These are phyloP conservation scores for Teratosphaeria viscida DNA, from an alignment of 2,329 filamentous ascomycete genomes.

Conservation along the genomic window DNA sequence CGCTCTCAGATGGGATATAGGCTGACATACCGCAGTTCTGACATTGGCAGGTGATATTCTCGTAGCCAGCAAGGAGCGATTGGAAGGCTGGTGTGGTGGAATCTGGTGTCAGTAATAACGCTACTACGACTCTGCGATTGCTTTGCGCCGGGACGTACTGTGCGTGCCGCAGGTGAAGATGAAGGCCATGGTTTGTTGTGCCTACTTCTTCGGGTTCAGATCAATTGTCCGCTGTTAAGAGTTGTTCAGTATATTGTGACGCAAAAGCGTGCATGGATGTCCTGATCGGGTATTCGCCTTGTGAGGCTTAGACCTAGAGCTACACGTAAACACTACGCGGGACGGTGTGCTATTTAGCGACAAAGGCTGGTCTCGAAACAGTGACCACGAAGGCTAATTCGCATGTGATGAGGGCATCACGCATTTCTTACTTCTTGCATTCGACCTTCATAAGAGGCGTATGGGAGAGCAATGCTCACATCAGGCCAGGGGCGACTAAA, in stretches of 20 bases:
- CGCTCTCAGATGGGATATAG: too few relatives aligned
- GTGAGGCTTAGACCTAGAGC: background rate
- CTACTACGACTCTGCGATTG: background rate
- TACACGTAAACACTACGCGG: background rate
- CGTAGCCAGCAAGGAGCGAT: slow-evolving; percentile 35
- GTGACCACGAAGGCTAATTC: background rate
- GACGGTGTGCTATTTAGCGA: background rate
- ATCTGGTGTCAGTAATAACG: background rate
- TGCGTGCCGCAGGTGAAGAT: slow-evolving; percentile 43
- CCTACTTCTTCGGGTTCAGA: background rate
- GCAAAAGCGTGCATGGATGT: background rate
- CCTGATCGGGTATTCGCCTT: background rate
- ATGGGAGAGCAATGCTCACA: too few relatives aligned
- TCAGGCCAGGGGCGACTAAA: too few relatives aligned
- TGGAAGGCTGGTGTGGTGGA: slow-evolving; percentile 32
- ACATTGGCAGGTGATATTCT: slow-evolving; percentile 41
- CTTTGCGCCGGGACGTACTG: slow-evolving; percentile 23
- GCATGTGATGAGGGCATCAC: background rate
- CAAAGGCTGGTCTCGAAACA: background rate
- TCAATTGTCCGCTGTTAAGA: background rate
- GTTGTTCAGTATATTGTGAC: background rate
- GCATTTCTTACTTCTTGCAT: too few relatives aligned
- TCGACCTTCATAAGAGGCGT: too few relatives aligned
- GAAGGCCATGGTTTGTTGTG: slow-evolving; percentile 24
- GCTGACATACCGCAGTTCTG: slow-evolving; percentile 36